phyloP scores from a whole-genome alignment of 2,329 filamentous ascomycete genomes.

The Aschersonia sp. region DNA sequence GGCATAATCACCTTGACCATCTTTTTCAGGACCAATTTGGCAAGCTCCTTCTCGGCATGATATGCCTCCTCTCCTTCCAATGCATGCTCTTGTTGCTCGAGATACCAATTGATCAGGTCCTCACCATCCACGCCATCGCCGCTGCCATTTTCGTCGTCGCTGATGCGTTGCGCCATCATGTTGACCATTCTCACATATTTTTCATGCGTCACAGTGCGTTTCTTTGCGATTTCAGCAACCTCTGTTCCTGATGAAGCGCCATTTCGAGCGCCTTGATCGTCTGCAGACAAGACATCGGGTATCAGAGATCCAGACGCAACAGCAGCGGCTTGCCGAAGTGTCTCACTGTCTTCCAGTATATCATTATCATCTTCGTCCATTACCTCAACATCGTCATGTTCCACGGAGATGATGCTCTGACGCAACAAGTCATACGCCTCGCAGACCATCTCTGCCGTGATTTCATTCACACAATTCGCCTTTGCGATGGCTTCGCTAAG shows the following conservation, averaged over 20 bases:
- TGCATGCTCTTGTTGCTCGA: slow-evolving; percentile 80
- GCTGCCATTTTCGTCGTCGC: slow-evolving; percentile 59
- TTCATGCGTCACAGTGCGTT: slow-evolving; percentile 87
- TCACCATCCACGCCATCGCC: slow-evolving; percentile 80
- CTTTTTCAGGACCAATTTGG: slow-evolving; percentile 77
- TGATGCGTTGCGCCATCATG: slow-evolving; percentile 66
- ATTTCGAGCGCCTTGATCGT: slow-evolving; percentile 20
- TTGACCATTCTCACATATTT: slow-evolving; percentile 90
- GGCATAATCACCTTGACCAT: slow-evolving; percentile 75
- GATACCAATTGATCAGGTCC: slow-evolving; percentile 72
- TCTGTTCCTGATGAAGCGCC: slow-evolving; percentile 9
- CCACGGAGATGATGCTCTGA: slow-evolving; percentile 93
- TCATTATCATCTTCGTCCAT: slow-evolving; percentile 56
- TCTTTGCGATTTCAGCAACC: slow-evolving; percentile 28
- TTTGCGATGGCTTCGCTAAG: slow-evolving; percentile 96
- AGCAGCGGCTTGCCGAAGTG: slow-evolving; percentile 23
- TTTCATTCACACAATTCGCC: slow-evolving; percentile 87
- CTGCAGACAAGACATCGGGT: slow-evolving; percentile 27
- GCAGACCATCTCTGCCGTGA: slow-evolving; percentile 69
- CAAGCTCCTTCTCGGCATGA: slow-evolving; percentile 56
- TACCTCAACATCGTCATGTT: slow-evolving; percentile 93
- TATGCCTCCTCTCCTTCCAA: slow-evolving; percentile 70
- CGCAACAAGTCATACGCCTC: slow-evolving; percentile 85
- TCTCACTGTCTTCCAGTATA: slow-evolving; percentile 28
- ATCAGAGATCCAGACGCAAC: slow-evolving; percentile 29